phyloP scores from a whole-genome alignment of 2,329 filamentous ascomycete species.

The Hypoxylon sp. region DNA sequence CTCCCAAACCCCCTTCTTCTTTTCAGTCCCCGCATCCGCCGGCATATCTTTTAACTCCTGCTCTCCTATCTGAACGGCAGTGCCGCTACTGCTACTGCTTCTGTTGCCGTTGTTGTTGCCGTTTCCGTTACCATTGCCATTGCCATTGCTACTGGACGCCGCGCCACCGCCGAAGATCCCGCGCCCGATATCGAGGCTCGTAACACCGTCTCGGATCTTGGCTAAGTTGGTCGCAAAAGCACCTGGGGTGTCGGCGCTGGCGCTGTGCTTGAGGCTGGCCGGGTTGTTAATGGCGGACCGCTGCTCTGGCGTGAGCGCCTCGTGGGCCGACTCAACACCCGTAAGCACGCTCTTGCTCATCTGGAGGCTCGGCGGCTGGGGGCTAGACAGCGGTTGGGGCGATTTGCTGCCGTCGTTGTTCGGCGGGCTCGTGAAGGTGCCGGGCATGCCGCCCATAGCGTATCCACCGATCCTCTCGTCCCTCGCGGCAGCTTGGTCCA shows the following conservation, averaged over 20 bases:
- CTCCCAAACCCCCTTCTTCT: conserved; percentile 31
- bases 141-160: conserved; percentile 5
- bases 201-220: conserved; percentile 61
- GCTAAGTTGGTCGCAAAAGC: conserved; percentile 56
- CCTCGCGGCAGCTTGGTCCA: conserved; percentile 64
- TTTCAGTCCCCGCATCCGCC: conserved; percentile 39
- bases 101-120: background rate
- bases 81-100: background rate
- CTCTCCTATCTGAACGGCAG: conserved; percentile 3
- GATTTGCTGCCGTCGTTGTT: conserved; percentile 43
- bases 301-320: conserved; percentile 59
- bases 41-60: conserved; percentile 23
- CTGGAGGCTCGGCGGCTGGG: conserved; percentile 55
- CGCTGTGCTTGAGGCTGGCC: conserved; percentile 57
- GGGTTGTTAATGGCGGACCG: conserved; percentile 38
- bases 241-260: conserved; percentile 59
- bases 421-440: conserved; percentile 46
- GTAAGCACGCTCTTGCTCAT: conserved; percentile 66
- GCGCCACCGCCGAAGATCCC: conserved; percentile 54
- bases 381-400: conserved; percentile 50
- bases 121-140: background rate
- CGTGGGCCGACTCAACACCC: conserved; percentile 69
- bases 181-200: conserved; percentile 62
- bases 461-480: conserved; percentile 57
- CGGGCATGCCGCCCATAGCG: conserved; percentile 43